These are phyloP conservation scores for Spathaspora girioi DNA, from an alignment of 805 yeast species.

Conservation along the genomic window DNA sequence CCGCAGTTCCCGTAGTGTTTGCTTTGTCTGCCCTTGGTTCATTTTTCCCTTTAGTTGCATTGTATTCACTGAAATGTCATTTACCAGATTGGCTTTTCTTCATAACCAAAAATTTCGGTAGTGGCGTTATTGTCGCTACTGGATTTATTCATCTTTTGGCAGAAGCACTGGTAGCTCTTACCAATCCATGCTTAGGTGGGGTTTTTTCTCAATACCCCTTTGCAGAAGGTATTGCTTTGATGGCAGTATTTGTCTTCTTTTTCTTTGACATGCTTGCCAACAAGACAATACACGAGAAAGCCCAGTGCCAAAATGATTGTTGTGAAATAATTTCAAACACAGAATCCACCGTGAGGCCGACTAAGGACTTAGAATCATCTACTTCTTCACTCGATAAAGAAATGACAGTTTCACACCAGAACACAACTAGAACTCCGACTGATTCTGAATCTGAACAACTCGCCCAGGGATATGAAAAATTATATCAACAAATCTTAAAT, in stretches of 20 bases:
- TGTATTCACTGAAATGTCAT: slow-evolving; percentile 13
- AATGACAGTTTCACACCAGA: neutral
- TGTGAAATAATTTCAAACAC: neutral
- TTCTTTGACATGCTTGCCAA: slow-evolving; percentile 25
- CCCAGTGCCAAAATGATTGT: neutral
- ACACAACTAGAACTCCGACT: neutral
- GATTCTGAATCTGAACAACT: neutral
- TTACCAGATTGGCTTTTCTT: slow-evolving; percentile 25
- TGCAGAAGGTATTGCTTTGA: slow-evolving; percentile 29
- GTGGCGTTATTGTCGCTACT: slow-evolving; percentile 35
- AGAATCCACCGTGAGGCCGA: neutral
- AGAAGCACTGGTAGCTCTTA: slow-evolving; percentile 22
- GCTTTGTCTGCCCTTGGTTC: slow-evolving; percentile 26
- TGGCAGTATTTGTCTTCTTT: slow-evolving; percentile 28
- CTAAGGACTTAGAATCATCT: neutral
- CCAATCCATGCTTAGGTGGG: slow-evolving; percentile 26
- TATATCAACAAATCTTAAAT: slow-evolving; percentile 11
- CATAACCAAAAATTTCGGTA: slow-evolving; percentile 26
- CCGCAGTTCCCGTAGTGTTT: slow-evolving; percentile 29
- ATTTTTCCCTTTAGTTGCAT: slow-evolving; percentile 28
- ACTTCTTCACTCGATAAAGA: neutral
- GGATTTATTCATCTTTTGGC: slow-evolving; percentile 34
- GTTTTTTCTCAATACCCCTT: slow-evolving; percentile 25
- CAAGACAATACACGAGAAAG: slow-evolving; percentile 6
- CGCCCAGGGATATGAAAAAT: neutral